Evolutionary conservation across 169 alveolate species (phyloP).

Genomic region (Plasmodium cynomolgi): DNA sequence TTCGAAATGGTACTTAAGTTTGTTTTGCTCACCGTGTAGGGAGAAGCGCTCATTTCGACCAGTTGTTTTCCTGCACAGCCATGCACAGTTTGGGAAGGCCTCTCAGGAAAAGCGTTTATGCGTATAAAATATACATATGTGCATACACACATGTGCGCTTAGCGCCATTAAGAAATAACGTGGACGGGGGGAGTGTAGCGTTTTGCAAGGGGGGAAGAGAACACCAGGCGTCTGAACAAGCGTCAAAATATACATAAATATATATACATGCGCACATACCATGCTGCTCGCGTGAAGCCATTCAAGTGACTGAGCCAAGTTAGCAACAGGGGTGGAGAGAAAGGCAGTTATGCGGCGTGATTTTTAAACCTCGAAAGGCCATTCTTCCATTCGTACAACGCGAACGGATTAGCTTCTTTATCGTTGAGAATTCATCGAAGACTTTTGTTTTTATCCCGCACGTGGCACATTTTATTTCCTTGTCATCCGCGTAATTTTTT

Average conservation of each 20-base stretch:
- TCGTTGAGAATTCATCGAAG: not conserved
- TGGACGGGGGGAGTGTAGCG: not conserved
- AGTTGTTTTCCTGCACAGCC: not conserved
- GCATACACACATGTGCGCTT: not conserved
- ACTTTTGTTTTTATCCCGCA: not conserved
- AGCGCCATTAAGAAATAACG: not conserved
- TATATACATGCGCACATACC: not conserved
- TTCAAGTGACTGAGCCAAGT: not conserved
- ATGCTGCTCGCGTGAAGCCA: not conserved
- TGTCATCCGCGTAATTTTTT: not conserved
- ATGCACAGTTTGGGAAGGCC: constrained; percentile 5
- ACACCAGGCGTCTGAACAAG: not conserved
- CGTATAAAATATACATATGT: not conserved
- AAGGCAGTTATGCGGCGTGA: not conserved
- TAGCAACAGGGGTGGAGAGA: not conserved
- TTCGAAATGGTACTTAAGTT: not conserved
- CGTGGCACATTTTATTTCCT: not conserved
- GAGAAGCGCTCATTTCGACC: not conserved
- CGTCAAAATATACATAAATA: not conserved
- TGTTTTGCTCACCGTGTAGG: not conserved
- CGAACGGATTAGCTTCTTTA: not conserved
- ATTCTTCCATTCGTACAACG: not conserved
- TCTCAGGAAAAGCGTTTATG: not conserved
- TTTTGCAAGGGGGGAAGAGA: no score
- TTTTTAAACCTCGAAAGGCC: not conserved